Evolutionary conservation across 1,139 yeast species (phyloP).

Genomic region (Saccharomycopsis crataegensis): DNA sequence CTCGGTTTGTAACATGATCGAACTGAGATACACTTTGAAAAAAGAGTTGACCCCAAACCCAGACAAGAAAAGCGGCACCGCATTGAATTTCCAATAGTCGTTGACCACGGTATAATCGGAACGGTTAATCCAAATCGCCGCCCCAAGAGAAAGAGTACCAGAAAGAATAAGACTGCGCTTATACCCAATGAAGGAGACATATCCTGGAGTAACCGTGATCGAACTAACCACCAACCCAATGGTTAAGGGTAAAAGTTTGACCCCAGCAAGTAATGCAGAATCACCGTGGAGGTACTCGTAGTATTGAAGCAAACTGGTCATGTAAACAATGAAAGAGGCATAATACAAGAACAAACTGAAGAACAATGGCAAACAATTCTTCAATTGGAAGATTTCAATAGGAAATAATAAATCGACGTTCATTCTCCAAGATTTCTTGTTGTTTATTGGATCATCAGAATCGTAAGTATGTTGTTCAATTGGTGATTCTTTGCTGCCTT

Average conservation of each 20-base stretch:
- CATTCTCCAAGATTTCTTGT: conserved; percentile 2
- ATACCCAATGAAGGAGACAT: background rate
- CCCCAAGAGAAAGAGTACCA: conserved; percentile 15
- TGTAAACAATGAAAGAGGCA: background rate
- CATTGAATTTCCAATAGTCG: conserved; percentile 27
- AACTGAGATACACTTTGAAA: conserved; percentile 8
- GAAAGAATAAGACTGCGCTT: conserved; percentile 19
- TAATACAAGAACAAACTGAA: conserved; percentile 2
- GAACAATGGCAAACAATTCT: conserved; percentile 6
- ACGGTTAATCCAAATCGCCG: conserved; percentile 25
- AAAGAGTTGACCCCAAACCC: conserved; percentile 22
- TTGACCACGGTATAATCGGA: conserved; percentile 20
- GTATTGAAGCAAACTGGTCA: conserved; percentile 13
- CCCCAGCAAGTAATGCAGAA: conserved; percentile 27
- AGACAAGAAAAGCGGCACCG: conserved; percentile 23
- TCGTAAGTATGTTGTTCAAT: no score
- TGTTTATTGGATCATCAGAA: no score
- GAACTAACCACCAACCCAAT: conserved; percentile 24
- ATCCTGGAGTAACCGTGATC: conserved; percentile 17
- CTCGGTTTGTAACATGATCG: conserved; percentile 27
- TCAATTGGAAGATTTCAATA: background rate
- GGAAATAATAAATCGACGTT: conserved; percentile 14
- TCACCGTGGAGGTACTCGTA: conserved; percentile 18
- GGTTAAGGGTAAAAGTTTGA: conserved; percentile 26
- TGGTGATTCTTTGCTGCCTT: background rate